Evolutionary conservation across 1,139 yeast species (phyloP).

Genomic region (Pichia sp.): DNA sequence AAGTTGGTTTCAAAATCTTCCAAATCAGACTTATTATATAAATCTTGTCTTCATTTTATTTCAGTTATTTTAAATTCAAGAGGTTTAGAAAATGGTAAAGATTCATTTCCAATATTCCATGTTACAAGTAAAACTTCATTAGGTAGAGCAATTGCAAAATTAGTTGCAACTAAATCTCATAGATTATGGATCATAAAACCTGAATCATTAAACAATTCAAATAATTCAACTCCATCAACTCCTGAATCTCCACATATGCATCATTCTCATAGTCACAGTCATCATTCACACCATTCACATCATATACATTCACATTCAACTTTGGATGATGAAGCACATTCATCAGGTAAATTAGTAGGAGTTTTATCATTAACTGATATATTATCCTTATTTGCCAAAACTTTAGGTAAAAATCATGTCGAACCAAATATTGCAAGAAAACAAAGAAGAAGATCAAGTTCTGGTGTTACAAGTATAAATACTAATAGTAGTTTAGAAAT

Average conservation of each 20-base stretch:
- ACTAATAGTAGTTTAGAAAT: conserved; percentile 29
- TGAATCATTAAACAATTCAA: conserved; percentile 13
- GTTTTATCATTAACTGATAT: conserved; percentile 90
- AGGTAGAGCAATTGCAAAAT: conserved; percentile 85
- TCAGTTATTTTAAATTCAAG: conserved; percentile 80
- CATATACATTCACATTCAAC: conserved; percentile 7
- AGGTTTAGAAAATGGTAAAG: conserved; percentile 91
- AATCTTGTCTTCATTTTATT: conserved; percentile 80
- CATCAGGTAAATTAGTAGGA: conserved; percentile 77
- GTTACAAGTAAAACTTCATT: conserved; percentile 73
- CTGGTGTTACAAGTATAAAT: conserved; percentile 29
- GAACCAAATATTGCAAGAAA: conserved; percentile 84
- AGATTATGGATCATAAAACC: conserved; percentile 88
- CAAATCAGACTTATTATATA: conserved; percentile 72
- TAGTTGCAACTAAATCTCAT: conserved; percentile 92
- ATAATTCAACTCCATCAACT: conserved; percentile 12
- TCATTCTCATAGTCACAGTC: background rate
- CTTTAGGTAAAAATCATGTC: conserved; percentile 53
- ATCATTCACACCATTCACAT: conserved; percentile 12
- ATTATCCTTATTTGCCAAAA: conserved; percentile 69
- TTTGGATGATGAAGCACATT: conserved; percentile 18
- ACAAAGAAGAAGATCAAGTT: conserved; percentile 69
- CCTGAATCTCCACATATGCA: conserved; percentile 6
- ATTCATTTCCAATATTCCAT: conserved; percentile 93
- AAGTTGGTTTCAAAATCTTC: conserved; percentile 79